phyloP scores from a whole-genome alignment of 75 land plant species.

The Sequoia sempervirens region DNA sequence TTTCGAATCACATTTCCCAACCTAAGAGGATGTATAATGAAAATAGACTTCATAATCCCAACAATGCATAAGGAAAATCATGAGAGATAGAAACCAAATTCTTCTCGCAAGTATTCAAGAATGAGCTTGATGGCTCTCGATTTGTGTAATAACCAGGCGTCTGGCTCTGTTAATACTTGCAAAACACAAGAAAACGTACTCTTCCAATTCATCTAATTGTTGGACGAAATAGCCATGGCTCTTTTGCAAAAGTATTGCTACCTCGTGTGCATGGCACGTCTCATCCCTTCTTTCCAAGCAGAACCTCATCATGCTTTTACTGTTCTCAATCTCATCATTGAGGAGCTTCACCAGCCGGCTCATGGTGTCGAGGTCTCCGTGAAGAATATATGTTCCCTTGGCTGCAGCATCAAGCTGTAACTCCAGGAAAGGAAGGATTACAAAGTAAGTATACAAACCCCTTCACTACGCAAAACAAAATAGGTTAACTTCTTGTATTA shows the following conservation, averaged over 20 bases:
- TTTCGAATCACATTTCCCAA: too few relatives aligned
- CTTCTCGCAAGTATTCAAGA: not conserved
- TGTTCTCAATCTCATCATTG: slow-evolving; percentile 42
- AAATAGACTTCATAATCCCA: not conserved
- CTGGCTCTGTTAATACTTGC: slow-evolving; percentile 50
- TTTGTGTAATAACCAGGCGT: slow-evolving; percentile 24
- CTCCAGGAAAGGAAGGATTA: not conserved
- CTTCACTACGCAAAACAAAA: too few relatives aligned
- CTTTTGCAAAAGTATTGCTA: slow-evolving; percentile 29
- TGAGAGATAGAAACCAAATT: not conserved
- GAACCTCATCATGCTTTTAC: slow-evolving; percentile 15
- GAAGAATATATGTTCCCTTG: slow-evolving; percentile 49
- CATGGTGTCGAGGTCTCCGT: slow-evolving; percentile 52
- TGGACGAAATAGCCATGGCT: slow-evolving; percentile 26
- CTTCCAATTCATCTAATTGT: slow-evolving; percentile 60
- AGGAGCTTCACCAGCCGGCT: slow-evolving; percentile 49
- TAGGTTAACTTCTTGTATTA: too few relatives aligned
- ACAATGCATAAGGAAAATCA: not conserved
- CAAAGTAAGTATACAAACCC: not conserved
- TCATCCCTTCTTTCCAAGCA: slow-evolving; percentile 20
- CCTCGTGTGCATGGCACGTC: slow-evolving; percentile 27
- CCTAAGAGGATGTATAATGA: not conserved
- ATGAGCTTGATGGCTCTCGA: not conserved
- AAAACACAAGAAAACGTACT: slow-evolving; percentile 52
- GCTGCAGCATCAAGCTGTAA: slow-evolving; percentile 49